Conservation (phyloP, 176 grass and related monocot species). For the Triticum timopheevii region DNA sequence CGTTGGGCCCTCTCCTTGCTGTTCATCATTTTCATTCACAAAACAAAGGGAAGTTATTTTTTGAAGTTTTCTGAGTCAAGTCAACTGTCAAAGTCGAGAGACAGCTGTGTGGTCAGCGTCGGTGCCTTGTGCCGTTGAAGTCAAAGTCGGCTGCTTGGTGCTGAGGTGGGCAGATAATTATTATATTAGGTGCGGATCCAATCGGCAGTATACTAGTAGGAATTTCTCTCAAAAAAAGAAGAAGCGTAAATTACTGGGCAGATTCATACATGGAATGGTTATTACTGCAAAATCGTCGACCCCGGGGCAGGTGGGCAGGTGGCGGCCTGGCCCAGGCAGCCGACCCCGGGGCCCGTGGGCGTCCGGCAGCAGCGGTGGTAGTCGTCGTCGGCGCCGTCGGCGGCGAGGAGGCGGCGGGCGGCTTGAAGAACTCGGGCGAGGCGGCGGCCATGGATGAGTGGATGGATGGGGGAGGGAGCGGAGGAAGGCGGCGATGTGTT, state of each 20-base stretch:
- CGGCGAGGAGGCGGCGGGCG: background rate
- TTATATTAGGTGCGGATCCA: too few species aligned
- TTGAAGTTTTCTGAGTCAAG: background rate
- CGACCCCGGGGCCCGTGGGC: constrained; percentile 16
- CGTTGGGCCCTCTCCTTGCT: too few species aligned
- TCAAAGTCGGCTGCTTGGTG: constrained; percentile 27
- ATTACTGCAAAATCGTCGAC: background rate
- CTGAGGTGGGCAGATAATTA: background rate
- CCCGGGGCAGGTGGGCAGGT: constrained; percentile 47
- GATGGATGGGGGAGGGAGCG: too few species aligned
- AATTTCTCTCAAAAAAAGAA: background rate
- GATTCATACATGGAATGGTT: background rate
- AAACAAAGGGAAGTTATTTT: background rate
- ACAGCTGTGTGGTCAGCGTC: background rate
- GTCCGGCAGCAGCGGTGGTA: constrained; percentile 3
- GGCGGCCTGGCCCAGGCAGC: background rate
- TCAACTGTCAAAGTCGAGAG: constrained; percentile 28
- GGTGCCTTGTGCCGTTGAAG: background rate
- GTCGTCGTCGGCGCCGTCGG: too few species aligned
- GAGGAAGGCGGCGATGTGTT: background rate
- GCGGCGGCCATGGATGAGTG: background rate
- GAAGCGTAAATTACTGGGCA: background rate
- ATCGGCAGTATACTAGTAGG: too few species aligned
- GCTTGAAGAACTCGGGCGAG: background rate
- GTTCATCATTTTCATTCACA: too few species aligned